Conservation (phyloP, 2,329 filamentous ascomycete genomes). For the Clarireedia paspali region DNA sequence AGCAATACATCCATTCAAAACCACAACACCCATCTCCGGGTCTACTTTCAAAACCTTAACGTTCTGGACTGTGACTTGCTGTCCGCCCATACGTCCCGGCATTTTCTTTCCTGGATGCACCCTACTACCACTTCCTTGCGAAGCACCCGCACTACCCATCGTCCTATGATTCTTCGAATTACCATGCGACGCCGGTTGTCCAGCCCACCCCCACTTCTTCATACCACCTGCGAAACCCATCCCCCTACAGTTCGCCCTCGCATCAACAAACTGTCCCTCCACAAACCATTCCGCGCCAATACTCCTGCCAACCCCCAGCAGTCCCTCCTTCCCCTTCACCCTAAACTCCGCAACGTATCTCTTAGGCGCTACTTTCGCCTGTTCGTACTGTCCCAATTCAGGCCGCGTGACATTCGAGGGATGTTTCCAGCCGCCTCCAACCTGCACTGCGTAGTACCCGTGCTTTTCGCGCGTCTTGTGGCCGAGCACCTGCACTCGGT, state of each 20-base stretch:
- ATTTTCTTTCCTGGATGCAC: constrained; percentile 97
- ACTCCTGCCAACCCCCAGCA: constrained; percentile 67
- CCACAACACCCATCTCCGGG: constrained; percentile 75
- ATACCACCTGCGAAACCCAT: constrained; percentile 96
- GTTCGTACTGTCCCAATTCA: constrained; percentile 80
- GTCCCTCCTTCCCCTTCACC: constrained; percentile 64
- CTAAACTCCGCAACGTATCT: constrained; percentile 78
- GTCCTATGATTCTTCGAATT: constrained; percentile 90
- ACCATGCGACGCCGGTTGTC: constrained; percentile 89
- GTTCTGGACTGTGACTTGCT: constrained; percentile 86
- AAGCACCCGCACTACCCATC: constrained; percentile 82
- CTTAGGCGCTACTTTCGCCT: constrained; percentile 76
- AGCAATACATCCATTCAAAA: constrained; percentile 79
- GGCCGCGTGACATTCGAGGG: constrained; percentile 73
- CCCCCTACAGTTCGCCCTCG: constrained; percentile 68
- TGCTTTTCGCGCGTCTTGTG: constrained; percentile 75
- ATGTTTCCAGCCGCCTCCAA: constrained; percentile 71
- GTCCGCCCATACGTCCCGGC: constrained; percentile 89
- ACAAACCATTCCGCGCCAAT: constrained; percentile 87
- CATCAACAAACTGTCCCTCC: constrained; percentile 84
- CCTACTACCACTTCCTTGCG: constrained; percentile 85
- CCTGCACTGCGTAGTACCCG: constrained; percentile 90
- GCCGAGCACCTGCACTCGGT: constrained; percentile 81
- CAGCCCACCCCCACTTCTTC: constrained; percentile 87
- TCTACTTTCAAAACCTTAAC: constrained; percentile 84